Conservation (phyloP, 2,329 filamentous ascomycete genomes). For the Onygenales sp. region DNA sequence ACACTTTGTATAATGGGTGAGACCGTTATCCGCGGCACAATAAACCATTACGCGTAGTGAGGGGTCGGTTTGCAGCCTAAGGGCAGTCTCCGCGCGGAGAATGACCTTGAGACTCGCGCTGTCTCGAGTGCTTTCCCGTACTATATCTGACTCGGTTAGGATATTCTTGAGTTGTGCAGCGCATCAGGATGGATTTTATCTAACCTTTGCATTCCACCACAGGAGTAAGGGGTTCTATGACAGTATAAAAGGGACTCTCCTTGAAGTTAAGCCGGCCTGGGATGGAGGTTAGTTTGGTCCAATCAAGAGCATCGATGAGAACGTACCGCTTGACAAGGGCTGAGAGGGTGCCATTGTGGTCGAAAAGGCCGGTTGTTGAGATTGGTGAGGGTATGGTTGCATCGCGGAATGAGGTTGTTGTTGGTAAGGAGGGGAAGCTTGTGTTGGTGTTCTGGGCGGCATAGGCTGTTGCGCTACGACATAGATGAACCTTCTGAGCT, state of each 20-base stretch:
- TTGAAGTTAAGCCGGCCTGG: conserved; percentile 51
- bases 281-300: neutral
- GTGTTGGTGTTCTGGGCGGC: conserved; percentile 17
- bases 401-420: conserved; percentile 19
- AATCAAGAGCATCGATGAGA: neutral
- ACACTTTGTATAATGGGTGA: conserved; percentile 46
- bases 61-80: conserved; percentile 51
- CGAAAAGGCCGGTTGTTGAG: conserved; percentile 17
- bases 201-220: conserved; percentile 64
- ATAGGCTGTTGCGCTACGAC: conserved; percentile 18
- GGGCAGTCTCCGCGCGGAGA: conserved; percentile 44
- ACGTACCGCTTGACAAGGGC: conserved; percentile 20
- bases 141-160: conserved; percentile 29
- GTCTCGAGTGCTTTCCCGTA: conserved; percentile 50
- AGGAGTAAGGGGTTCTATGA: conserved; percentile 55
- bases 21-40: conserved; percentile 56
- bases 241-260: conserved; percentile 74
- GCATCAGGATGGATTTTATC: conserved; percentile 21
- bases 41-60: conserved; percentile 70
- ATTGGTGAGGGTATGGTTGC: conserved; percentile 13
- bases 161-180: conserved; percentile 3
- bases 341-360: conserved; percentile 23
- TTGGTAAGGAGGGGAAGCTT: conserved; percentile 13
- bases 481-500: conserved; percentile 23
- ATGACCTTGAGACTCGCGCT: conserved; percentile 50